Conservation (phyloP, 2,329 filamentous ascomycete genomes). For the Colletotrichum liaoningense region DNA sequence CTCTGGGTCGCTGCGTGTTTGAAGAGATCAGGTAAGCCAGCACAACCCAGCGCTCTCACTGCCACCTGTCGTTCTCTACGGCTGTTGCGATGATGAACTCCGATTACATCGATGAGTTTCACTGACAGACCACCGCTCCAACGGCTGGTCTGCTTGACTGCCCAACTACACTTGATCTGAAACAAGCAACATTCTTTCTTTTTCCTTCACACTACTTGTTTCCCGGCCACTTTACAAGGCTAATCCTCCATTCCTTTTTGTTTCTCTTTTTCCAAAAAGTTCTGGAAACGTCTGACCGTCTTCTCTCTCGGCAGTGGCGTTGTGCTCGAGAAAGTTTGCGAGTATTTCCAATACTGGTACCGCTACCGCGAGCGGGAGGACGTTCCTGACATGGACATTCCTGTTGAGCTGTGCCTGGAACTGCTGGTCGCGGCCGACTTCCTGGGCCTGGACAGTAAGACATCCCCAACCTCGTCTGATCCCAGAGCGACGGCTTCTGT, state of each 20-base stretch:
- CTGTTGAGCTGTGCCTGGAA: slow-evolving; percentile 82
- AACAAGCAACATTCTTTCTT: slow-evolving; percentile 42
- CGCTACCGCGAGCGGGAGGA: slow-evolving; percentile 77
- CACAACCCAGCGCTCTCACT: slow-evolving; percentile 9
- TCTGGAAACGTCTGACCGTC: slow-evolving; percentile 38
- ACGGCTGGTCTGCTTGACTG: slow-evolving; percentile 60
- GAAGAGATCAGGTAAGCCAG: slow-evolving; percentile 77
- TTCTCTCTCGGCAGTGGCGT: slow-evolving; percentile 64
- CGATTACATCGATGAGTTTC: slow-evolving; percentile 53
- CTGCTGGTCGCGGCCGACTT: slow-evolving; percentile 83
- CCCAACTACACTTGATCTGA: slow-evolving; percentile 76
- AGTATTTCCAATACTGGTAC: slow-evolving; percentile 88
- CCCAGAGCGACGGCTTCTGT: neutral
- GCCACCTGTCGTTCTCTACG: slow-evolving; percentile 40
- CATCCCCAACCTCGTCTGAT: slow-evolving; percentile 19
- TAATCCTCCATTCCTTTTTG: slow-evolving; percentile 8
- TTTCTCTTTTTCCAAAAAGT: neutral
- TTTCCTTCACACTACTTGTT: neutral
- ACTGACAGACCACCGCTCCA: slow-evolving; percentile 56
- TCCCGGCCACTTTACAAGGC: slow-evolving; percentile 17
- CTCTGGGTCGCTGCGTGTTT: slow-evolving; percentile 73
- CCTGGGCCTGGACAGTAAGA: slow-evolving; percentile 74
- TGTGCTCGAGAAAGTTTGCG: slow-evolving; percentile 82
- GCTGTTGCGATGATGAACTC: slow-evolving; percentile 29
- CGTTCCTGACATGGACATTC: slow-evolving; percentile 84